A percentile compares a stretch with the other conserved stretches of the same genome.
phyloP scores from a whole-genome alignment of 352 stramenopile genomes.

The Pythium oligandrum region DNA sequence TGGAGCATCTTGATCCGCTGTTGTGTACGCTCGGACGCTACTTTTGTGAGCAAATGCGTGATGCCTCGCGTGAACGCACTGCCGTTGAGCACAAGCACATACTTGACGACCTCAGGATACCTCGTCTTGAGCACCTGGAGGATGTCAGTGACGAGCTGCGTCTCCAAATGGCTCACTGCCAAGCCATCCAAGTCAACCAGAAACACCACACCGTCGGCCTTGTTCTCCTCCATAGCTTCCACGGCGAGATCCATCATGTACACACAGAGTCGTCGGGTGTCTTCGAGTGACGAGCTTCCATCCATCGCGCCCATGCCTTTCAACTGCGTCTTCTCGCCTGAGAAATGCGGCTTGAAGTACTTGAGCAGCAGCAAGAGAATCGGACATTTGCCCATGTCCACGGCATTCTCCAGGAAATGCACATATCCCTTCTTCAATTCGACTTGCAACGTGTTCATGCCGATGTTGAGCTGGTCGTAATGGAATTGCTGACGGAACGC shows the following conservation, averaged over 20 bases:
- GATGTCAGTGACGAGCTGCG: constrained; percentile 62
- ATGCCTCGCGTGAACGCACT: constrained; percentile 47
- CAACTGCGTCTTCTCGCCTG: constrained; percentile 48
- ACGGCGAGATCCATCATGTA: constrained; percentile 77
- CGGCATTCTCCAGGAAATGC: constrained; percentile 59
- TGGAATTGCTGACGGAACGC: constrained; percentile 34
- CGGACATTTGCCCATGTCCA: constrained; percentile 42
- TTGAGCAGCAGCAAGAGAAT: constrained; percentile 57
- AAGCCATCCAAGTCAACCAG: constrained; percentile 58
- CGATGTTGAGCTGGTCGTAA: constrained; percentile 63
- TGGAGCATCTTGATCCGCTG: constrained; percentile 48
- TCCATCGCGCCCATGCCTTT: constrained; percentile 48
- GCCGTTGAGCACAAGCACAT: constrained; percentile 60
- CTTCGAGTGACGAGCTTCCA: constrained; percentile 58
- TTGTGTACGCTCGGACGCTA: constrained; percentile 39
- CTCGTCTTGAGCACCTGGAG: constrained; percentile 52
- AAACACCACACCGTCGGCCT: constrained; percentile 58
- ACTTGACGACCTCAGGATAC: constrained; percentile 60
- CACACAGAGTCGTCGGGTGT: constrained; percentile 57
- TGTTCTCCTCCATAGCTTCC: constrained; percentile 65
- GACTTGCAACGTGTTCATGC: constrained; percentile 44
- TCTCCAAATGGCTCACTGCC: constrained; percentile 42
- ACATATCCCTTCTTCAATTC: constrained; percentile 74
- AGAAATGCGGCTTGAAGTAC: constrained; percentile 61
- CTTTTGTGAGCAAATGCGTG: constrained; percentile 47